These are phyloP conservation scores for Cadophora malorum DNA, from an alignment of 2,329 filamentous ascomycete species.

Conservation along the genomic window DNA sequence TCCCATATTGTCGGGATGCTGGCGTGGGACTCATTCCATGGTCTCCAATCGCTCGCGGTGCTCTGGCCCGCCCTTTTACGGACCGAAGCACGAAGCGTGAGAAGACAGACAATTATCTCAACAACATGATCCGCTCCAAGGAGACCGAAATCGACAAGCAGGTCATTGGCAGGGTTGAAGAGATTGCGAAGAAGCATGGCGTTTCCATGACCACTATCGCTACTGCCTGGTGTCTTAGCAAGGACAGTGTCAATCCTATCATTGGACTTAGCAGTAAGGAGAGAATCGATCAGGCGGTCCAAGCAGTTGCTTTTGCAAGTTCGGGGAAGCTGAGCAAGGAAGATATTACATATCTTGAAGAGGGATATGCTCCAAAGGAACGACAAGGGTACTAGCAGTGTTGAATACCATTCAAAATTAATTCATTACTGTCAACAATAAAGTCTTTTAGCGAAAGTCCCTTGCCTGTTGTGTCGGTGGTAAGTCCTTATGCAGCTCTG, in stretches of 20 bases:
- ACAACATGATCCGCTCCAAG: constrained; percentile 31
- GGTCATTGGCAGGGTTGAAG: constrained; percentile 54
- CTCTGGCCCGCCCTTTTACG: constrained; percentile 43
- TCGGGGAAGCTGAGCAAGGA: constrained; percentile 56
- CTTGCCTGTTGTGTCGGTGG: no score
- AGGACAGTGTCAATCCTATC: constrained; percentile 57
- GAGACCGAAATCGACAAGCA: constrained; percentile 42
- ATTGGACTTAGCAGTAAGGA: constrained; percentile 58
- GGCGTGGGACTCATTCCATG: constrained; percentile 49
- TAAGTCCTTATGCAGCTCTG: neutral
- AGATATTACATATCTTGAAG: constrained; percentile 61
- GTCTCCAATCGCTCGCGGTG: constrained; percentile 48
- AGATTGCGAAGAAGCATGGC: constrained; percentile 61
- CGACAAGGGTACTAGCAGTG: constrained; percentile 31
- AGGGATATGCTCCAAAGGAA: constrained; percentile 54
- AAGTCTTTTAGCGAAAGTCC: neutral
- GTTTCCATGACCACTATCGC: constrained; percentile 65
- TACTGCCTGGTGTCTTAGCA: constrained; percentile 60
- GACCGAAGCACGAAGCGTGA: constrained; percentile 37
- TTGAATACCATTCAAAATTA: neutral
- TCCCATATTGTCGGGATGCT: constrained; percentile 44
- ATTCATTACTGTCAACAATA: neutral
- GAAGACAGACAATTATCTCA: constrained; percentile 35
- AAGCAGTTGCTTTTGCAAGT: constrained; percentile 47
- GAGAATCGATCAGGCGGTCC: constrained; percentile 62